Conservation (phyloP, 805 yeast species). For the Torulaspora quercuum region DNA sequence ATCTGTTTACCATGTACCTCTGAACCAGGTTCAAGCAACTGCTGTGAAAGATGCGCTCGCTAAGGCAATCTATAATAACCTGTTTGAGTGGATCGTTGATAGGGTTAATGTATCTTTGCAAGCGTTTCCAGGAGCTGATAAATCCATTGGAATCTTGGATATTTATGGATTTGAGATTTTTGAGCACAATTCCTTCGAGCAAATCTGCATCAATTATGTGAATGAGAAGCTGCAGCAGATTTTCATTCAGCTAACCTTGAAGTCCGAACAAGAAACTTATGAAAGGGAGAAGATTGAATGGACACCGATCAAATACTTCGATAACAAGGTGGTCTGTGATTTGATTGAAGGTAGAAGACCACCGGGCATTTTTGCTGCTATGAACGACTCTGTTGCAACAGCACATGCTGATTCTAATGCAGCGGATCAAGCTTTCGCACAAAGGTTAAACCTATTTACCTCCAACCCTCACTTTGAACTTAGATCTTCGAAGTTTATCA, state of each 20-base stretch:
- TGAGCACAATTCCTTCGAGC: constrained; percentile 93
- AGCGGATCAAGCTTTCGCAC: constrained; percentile 94
- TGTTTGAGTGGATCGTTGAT: constrained; percentile 94
- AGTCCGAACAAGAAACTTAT: constrained; percentile 97
- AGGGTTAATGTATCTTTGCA: constrained; percentile 81
- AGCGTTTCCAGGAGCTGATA: constrained; percentile 47
- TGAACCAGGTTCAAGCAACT: constrained; percentile 86
- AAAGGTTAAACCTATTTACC: constrained; percentile 80
- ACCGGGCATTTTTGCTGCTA: constrained; percentile 93
- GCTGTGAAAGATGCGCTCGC: constrained; percentile 95
- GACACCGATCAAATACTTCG: constrained; percentile 96
- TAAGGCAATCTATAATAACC: constrained; percentile 85
- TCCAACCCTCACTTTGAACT: constrained; percentile 84
- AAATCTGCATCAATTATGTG: constrained; percentile 91
- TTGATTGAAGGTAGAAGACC: constrained; percentile 91
- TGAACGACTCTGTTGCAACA: constrained; percentile 95
- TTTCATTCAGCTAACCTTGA: constrained; percentile 90
- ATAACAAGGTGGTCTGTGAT: constrained; percentile 94
- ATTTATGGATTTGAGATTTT: constrained; percentile 96
- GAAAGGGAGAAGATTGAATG: constrained; percentile 92
- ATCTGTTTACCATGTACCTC: constrained; percentile 89
- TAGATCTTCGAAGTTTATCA: constrained; percentile 79
- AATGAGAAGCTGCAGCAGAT: constrained; percentile 95
- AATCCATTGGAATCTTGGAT: constrained; percentile 89
- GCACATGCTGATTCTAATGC: constrained; percentile 97